Conservation (phyloP, 2,329 filamentous ascomycete genomes). For the Botrytis tulipae region DNA sequence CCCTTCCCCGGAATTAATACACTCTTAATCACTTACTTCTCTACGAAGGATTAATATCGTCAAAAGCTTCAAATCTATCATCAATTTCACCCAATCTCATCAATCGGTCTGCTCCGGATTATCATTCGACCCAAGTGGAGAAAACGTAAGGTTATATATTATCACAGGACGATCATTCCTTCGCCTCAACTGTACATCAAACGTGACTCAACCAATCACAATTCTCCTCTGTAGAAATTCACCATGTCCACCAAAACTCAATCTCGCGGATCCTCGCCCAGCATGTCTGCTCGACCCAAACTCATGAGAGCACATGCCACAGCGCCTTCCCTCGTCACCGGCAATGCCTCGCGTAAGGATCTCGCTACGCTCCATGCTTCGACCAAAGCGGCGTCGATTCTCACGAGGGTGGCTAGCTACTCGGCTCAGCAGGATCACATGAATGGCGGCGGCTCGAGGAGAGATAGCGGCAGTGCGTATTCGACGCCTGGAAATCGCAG, state of each 20-base stretch:
- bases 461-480: slow-evolving; percentile 17
- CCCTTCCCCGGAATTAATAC: neutral
- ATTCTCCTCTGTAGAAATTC: neutral
- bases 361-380: slow-evolving; percentile 49
- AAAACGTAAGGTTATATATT: neutral
- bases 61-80: slow-evolving; percentile 3
- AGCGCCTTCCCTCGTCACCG: slow-evolving; percentile 57
- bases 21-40: neutral
- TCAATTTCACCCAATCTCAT: slow-evolving; percentile 7
- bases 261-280: slow-evolving; percentile 42
- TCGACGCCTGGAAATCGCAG: slow-evolving; percentile 19
- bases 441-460: slow-evolving; percentile 21
- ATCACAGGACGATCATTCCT: slow-evolving; percentile 9
- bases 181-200: neutral
- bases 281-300: slow-evolving; percentile 47
- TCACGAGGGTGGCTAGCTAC: slow-evolving; percentile 53
- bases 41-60: neutral
- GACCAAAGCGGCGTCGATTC: slow-evolving; percentile 53
- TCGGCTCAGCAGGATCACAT: slow-evolving; percentile 43
- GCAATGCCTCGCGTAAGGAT: slow-evolving; percentile 52
- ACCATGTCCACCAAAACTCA: slow-evolving; percentile 42
- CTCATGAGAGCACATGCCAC: slow-evolving; percentile 55
- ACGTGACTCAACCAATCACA: slow-evolving; percentile 5
- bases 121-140: slow-evolving; percentile 16
- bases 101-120: slow-evolving; percentile 8